A percentile compares a stretch with the other conserved stretches of the same genome.
Evolutionary conservation across 179 eudicot species (phyloP).

Genomic region (Carnegiea gigantea): DNA sequence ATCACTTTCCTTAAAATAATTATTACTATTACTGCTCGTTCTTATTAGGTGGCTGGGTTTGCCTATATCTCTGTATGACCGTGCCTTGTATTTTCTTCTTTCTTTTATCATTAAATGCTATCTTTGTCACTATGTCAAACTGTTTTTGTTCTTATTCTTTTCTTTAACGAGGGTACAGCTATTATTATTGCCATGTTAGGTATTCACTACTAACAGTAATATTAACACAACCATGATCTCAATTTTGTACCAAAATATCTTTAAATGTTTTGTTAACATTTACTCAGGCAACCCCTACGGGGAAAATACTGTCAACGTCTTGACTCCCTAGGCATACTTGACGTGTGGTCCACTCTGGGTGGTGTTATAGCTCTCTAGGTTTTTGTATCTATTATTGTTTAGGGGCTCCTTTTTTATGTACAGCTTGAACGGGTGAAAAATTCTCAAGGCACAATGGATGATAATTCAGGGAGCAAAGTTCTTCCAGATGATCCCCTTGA

Average conservation of each 20-base stretch:
- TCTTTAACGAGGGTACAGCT: background rate
- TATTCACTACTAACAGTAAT: background rate
- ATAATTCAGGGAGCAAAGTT: constrained; percentile 21
- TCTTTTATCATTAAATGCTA: background rate
- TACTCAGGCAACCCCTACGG: background rate
- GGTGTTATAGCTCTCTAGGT: background rate
- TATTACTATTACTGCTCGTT: background rate
- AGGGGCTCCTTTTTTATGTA: constrained; percentile 10
- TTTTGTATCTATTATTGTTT: constrained; percentile 1
- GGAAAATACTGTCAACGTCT: background rate
- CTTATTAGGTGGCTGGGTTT: background rate
- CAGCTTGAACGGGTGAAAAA: constrained; percentile 69
- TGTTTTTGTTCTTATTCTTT: too few relatives aligned
- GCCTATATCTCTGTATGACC: background rate
- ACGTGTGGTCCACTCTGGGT: background rate
- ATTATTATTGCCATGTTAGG: background rate
- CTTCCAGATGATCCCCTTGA: constrained; percentile 60
- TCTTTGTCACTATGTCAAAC: too few relatives aligned
- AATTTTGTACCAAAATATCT: background rate
- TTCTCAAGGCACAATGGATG: constrained; percentile 35
- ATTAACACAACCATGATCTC: background rate
- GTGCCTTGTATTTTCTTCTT: background rate
- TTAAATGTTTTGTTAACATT: background rate
- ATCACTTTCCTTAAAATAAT: too few relatives aligned
- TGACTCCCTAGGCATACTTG: background rate